phyloP scores from a whole-genome alignment of 495 filamentous ascomycete genomes.

The Glonium stellatum region DNA sequence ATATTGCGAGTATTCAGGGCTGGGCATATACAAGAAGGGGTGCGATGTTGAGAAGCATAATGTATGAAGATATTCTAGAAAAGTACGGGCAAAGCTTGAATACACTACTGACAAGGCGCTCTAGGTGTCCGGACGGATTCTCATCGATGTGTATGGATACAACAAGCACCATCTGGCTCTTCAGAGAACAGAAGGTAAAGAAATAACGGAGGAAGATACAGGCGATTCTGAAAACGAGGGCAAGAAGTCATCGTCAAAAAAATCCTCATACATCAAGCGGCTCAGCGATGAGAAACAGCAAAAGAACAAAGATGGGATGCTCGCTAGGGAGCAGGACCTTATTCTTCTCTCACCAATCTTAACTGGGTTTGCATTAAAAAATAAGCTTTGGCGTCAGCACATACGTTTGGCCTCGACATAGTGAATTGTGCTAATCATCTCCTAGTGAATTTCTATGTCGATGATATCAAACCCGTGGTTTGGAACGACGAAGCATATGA shows the following conservation, averaged over 20 bases:
- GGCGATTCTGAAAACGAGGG: background rate
- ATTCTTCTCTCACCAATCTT: background rate
- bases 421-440: no score
- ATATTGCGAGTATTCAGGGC: no score
- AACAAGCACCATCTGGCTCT: background rate
- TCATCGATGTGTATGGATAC: background rate
- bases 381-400: no score
- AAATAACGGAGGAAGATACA: background rate
- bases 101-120: background rate
- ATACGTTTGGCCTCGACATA: no score
- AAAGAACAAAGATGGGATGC: background rate
- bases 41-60: no score
- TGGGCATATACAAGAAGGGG: no score
- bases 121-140: background rate
- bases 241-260: background rate
- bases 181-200: background rate
- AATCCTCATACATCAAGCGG: background rate
- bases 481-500: no score
- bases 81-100: background rate
- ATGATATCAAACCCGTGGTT: no score
- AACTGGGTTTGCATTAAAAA: no score
- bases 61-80: no score
- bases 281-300: background rate
- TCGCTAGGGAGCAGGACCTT: background rate
- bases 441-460: no score